Conservation (phyloP, 345 rosid genomes). For the Rhizophora apiculata region DNA sequence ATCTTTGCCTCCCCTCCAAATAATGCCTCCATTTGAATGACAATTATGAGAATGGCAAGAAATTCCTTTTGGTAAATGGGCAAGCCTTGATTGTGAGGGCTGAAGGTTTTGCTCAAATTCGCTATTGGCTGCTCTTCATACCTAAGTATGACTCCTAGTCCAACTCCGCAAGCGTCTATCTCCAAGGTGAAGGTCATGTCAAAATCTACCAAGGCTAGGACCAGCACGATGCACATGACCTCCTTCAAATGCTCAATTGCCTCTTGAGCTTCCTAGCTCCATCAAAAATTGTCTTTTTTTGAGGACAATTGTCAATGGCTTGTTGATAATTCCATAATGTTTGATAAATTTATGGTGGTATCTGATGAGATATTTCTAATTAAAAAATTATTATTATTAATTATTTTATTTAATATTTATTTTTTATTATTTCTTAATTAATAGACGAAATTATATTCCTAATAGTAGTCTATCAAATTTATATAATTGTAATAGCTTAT, state of each 20-base stretch:
- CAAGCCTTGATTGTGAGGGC: accelerated
- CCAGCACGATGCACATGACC: not conserved
- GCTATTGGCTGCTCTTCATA: not conserved
- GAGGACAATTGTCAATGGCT: not conserved
- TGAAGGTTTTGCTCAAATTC: not conserved
- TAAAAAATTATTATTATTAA: too few species aligned
- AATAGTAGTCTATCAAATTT: too few species aligned
- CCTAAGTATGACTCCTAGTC: not conserved
- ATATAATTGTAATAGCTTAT: too few species aligned
- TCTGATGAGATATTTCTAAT: too few species aligned
- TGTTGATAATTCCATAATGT: too few species aligned
- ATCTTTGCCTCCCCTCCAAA: not conserved
- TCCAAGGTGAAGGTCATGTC: not conserved
- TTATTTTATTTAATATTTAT: too few species aligned
- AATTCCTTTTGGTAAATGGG: not conserved
- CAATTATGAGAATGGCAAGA: not conserved
- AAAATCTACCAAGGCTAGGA: not conserved
- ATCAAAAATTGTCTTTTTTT: not conserved
- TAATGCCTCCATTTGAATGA: not conserved
- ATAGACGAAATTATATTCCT: too few species aligned
- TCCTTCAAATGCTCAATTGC: not conserved
- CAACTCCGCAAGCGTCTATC: not conserved
- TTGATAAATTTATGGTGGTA: too few species aligned
- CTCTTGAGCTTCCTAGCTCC: too few species aligned
- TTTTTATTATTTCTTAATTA: too few species aligned